Percentiles rank a stretch among this genome's conserved stretches.
These are phyloP conservation scores for Erucastrum elatum DNA, from an alignment of 345 rosid species.

Conservation along the genomic window DNA sequence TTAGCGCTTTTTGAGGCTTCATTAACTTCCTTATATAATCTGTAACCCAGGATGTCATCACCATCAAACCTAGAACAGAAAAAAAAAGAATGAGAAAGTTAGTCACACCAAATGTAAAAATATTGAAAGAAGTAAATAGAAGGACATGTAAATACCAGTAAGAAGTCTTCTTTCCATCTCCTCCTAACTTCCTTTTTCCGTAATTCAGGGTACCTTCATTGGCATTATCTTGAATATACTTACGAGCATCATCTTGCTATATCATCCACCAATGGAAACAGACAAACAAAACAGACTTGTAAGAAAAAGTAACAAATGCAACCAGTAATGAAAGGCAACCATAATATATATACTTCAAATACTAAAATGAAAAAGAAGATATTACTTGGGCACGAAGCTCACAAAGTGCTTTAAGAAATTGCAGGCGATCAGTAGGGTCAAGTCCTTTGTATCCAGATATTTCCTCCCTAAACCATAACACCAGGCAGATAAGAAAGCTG, in stretches of 20 bases:
- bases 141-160: conserved; percentile 59
- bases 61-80: conserved; percentile 67
- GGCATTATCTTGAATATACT: conserved; percentile 51
- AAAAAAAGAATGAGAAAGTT: conserved; percentile 1
- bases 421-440: conserved; percentile 57
- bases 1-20: conserved; percentile 40
- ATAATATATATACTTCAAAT: conserved; percentile 17
- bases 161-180: conserved; percentile 57
- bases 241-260: conserved; percentile 74
- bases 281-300: neutral
- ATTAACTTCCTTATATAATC: conserved; percentile 67
- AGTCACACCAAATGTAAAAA: conserved; percentile 24
- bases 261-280: conserved; percentile 21
- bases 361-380: neutral
- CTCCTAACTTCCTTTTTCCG: conserved; percentile 69
- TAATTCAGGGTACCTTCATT: conserved; percentile 54
- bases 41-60: conserved; percentile 60
- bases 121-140: conserved; percentile 9
- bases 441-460: conserved; percentile 60
- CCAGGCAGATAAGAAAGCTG: conserved; percentile 22
- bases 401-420: conserved; percentile 75
- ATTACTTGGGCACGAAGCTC: conserved; percentile 80
- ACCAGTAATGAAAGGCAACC: conserved; percentile 14
- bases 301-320: conserved; percentile 11
- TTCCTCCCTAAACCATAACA: conserved; percentile 59